Base-by-base conservation (phyloP, 306 rosid species). In the Argentina anserina region DNA sequence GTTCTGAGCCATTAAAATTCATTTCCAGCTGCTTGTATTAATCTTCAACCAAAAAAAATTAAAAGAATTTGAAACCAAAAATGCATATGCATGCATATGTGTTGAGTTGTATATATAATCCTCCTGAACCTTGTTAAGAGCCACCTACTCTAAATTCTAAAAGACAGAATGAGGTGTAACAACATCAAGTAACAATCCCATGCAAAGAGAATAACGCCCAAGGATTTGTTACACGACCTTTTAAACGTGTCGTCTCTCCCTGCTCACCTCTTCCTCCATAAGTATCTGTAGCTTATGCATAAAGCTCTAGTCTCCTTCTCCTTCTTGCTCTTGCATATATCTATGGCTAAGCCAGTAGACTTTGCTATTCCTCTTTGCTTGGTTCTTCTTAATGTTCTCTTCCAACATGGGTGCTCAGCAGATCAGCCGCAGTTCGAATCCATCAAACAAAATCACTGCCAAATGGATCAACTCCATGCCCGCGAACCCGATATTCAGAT, bases 151-250 rank as follows among this genome's bases (percentile, higher is more conserved):
- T 28, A 34, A 23, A 64, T 69, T 77, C 64, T 28, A 34, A 23
- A 49, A 74, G 18, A 62, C 39, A 1, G 20, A 4, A 37, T 82
- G 83, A 88, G 76, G 88, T 84, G 90, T 88, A 78, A 78, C 58
- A 26, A 41, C 60, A 5, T 11, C 11, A 67, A 34, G 71, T 23
- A 26, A 2, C 15, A 34, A 34, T 20, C 70, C 23, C 88, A 86
- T 88, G 87, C 88, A 86, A 33, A 71, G 11, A 63, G 88, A 82
- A 80, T 80, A 80, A 37, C 86, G 92, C 79, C 87, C 39, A 41
- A 3, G 49, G 42, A 71, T 83, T 79, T 59, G 72, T 52, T 69
- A 9, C 36, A 3, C 69, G 69, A 7, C 3, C 25, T 61, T n/a
- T 5, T 8, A 31, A 42, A 77, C 80, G 85, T 82, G 88, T 84